Percentiles rank a stretch among this genome's conserved stretches.
phyloP scores from a whole-genome alignment of 495 filamentous ascomycete genomes.

The Hypoxylon cercidicola region DNA sequence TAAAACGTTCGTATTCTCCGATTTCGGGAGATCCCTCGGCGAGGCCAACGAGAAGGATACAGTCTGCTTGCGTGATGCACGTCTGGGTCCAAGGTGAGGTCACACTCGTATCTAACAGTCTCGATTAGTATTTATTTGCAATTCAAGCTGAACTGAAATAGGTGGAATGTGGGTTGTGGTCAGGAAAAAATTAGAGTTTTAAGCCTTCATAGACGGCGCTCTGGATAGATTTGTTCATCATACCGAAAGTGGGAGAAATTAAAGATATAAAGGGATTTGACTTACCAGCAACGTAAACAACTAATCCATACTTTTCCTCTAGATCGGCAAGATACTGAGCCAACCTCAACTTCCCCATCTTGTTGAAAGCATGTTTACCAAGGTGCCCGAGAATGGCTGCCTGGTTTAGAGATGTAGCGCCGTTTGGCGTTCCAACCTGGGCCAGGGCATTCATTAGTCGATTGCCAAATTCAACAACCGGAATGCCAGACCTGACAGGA shows the following conservation, averaged over 20 bases:
- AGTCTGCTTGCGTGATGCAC: slow-evolving; percentile 95
- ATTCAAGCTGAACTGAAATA: neutral
- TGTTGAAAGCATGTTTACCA: slow-evolving; percentile 93
- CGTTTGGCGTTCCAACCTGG: slow-evolving; percentile 88
- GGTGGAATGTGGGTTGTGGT: slow-evolving; percentile 27
- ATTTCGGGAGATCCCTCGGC: slow-evolving; percentile 90
- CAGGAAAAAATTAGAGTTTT: slow-evolving; percentile 63
- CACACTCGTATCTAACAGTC: slow-evolving; percentile 78
- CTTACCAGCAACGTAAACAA: slow-evolving; percentile 91
- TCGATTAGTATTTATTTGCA: slow-evolving; percentile 34
- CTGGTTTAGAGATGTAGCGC: slow-evolving; percentile 92
- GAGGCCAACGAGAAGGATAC: slow-evolving; percentile 89
- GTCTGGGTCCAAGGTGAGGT: slow-evolving; percentile 98
- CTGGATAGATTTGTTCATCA: slow-evolving; percentile 56
- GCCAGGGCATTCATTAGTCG: slow-evolving; percentile 86
- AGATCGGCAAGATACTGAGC: slow-evolving; percentile 96
- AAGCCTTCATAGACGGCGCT: slow-evolving; percentile 56
- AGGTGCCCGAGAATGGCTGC: slow-evolving; percentile 93
- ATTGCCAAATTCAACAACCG: slow-evolving; percentile 93
- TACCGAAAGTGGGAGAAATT: slow-evolving; percentile 35
- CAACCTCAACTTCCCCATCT: slow-evolving; percentile 96
- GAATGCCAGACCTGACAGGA: slow-evolving; percentile 89
- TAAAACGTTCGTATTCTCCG: slow-evolving; percentile 94
- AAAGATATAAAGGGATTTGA: slow-evolving; percentile 18
- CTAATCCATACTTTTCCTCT: slow-evolving; percentile 95